These are phyloP conservation scores for Ophiorrhiza pumila DNA, from an alignment of 257 asterid species.

Conservation along the genomic window DNA sequence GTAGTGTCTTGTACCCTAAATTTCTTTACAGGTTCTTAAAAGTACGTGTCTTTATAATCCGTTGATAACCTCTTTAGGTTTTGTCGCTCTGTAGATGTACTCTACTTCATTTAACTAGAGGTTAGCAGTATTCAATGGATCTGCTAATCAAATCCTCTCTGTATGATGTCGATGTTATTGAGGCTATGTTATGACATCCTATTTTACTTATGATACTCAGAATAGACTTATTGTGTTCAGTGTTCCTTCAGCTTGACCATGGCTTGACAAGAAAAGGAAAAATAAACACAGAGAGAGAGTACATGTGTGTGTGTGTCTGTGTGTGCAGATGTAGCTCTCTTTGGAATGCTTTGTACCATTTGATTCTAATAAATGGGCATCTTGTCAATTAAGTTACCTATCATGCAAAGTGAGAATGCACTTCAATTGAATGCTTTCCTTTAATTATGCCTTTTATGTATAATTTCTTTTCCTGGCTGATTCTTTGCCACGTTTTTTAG, in stretches of 20 bases:
- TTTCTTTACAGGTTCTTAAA: not conserved
- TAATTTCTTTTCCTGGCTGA: conserved; percentile 2
- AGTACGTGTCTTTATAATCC: not conserved
- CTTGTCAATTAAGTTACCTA: not conserved
- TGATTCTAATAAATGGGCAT: not conserved
- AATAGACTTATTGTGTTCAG: too few relatives aligned
- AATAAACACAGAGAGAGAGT: not conserved
- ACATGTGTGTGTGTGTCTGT: too few relatives aligned
- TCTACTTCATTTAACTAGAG: not conserved
- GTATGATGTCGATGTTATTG: too few relatives aligned
- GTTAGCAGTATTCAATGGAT: not conserved
- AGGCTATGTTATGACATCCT: too few relatives aligned
- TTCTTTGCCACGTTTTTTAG: conserved; percentile 36
- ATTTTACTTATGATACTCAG: too few relatives aligned
- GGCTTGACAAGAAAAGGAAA: too few relatives aligned
- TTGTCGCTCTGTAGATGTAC: not conserved
- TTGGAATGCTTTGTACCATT: not conserved
- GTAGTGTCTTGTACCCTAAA: not conserved
- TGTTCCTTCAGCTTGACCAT: too few relatives aligned
- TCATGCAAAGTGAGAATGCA: not conserved
- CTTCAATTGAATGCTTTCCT: not conserved
- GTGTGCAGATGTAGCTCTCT: not conserved
- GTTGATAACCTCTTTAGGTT: not conserved
- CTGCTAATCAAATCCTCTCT: not conserved
- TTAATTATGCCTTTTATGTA: not conserved